Percentiles rank a stretch among this genome's conserved stretches.
phyloP scores from a whole-genome alignment of 768 basidiomycete genomes.

The Butyriboletus loyo region DNA sequence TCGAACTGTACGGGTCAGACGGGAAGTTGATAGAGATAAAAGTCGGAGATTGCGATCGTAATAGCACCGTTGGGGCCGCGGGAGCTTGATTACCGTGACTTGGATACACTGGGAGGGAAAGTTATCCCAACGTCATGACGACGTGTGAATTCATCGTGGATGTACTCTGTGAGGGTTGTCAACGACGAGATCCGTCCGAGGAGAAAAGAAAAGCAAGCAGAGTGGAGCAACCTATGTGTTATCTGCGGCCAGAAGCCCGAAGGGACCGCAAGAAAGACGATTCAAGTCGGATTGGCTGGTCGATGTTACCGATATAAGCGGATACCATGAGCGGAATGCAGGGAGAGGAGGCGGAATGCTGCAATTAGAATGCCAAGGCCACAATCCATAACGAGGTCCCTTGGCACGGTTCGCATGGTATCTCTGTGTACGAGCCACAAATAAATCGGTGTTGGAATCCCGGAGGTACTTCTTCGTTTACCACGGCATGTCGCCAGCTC shows the following conservation, averaged over 20 bases:
- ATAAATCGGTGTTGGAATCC: background rate
- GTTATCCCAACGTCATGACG: background rate
- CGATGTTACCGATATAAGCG: background rate
- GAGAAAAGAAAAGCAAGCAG: background rate
- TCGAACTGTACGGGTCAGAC: background rate
- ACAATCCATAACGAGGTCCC: background rate
- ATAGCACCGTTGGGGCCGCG: background rate
- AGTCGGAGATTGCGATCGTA: background rate
- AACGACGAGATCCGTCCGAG: background rate
- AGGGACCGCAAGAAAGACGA: too few relatives aligned
- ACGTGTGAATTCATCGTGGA: background rate
- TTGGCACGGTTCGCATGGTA: slow-evolving; percentile 5
- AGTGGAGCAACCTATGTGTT: background rate
- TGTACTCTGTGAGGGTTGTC: background rate
- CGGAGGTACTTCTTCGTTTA: background rate
- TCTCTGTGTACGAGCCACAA: background rate
- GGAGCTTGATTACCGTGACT: background rate
- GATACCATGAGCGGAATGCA: background rate
- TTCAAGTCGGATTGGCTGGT: background rate
- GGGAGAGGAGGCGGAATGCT: background rate
- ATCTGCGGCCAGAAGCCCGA: background rate
- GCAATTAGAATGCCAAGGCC: background rate
- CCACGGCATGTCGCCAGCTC: background rate
- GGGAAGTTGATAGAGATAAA: too few relatives aligned
- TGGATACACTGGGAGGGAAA: background rate